phyloP scores from a whole-genome alignment of 352 stramenopile species.

The Phytophthora sp. region DNA sequence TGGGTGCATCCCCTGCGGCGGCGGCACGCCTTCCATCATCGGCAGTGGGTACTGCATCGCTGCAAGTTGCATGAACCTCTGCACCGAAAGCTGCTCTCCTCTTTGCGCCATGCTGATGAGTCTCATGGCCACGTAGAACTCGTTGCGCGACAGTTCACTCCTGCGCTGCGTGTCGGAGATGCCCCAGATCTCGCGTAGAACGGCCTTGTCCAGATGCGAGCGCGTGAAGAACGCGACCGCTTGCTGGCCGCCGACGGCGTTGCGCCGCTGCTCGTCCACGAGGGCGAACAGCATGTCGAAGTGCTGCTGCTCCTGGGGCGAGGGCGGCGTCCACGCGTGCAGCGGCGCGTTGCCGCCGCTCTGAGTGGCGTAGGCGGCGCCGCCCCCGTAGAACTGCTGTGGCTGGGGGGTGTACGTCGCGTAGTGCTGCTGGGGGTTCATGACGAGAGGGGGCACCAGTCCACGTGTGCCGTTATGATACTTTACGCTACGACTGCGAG shows the following conservation, averaged over 20 bases:
- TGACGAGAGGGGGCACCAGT: conserved; percentile 8
- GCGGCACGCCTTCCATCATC: conserved; percentile 67
- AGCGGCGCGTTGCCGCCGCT: conserved; percentile 37
- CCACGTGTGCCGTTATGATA: conserved; percentile 16
- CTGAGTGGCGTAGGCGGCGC: conserved; percentile 36
- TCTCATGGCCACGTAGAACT: conserved; percentile 89
- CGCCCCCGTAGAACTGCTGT: conserved; percentile 43
- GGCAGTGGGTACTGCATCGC: conserved; percentile 61
- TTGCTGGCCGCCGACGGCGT: conserved; percentile 86
- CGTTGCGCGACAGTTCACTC: conserved; percentile 77
- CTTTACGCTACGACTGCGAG: neutral
- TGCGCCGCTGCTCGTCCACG: conserved; percentile 87
- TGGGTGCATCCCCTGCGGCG: conserved; percentile 27
- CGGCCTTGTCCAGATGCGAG: conserved; percentile 89
- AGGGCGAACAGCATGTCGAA: conserved; percentile 91
- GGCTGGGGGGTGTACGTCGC: conserved; percentile 49
- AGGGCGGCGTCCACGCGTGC: conserved; percentile 63
- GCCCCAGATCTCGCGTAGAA: conserved; percentile 84
- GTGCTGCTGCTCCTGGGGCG: conserved; percentile 80
- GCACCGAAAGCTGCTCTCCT: conserved; percentile 64
- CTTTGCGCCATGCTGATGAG: conserved; percentile 86
- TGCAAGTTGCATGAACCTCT: conserved; percentile 77
- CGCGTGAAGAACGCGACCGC: conserved; percentile 94
- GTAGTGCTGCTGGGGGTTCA: conserved; percentile 69
- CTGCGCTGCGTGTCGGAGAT: conserved; percentile 73